Percentiles rank a stretch among this genome's conserved stretches.
phyloP scores from a whole-genome alignment of 176 grass and related monocot species.

The Coix lacrymajobi region DNA sequence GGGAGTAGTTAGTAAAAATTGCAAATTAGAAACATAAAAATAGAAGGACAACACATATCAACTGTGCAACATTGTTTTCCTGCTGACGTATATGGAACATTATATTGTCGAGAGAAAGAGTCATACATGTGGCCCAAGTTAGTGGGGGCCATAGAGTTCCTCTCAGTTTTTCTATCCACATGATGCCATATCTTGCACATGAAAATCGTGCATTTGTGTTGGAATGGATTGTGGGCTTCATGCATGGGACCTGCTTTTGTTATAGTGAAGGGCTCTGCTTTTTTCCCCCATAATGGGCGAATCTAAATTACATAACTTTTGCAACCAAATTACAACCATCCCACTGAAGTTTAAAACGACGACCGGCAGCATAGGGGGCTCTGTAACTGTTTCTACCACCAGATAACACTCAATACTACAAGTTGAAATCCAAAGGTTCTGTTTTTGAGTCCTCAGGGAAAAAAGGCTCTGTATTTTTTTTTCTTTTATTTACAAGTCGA shows the following conservation, averaged over 20 bases:
- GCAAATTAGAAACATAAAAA: not conserved
- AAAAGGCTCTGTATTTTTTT: too few relatives aligned
- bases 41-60: not conserved
- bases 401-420: too few relatives aligned
- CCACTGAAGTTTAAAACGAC: too few relatives aligned
- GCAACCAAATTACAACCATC: too few relatives aligned
- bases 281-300: too few relatives aligned
- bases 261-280: not conserved
- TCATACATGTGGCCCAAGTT: not conserved
- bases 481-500: not conserved
- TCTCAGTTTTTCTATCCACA: not conserved
- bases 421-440: too few relatives aligned
- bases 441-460: too few relatives aligned
- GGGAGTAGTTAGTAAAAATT: too few relatives aligned
- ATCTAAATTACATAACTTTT: too few relatives aligned
- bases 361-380: too few relatives aligned
- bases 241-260: not conserved
- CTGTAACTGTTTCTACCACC: too few relatives aligned
- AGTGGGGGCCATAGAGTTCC: not conserved
- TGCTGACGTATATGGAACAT: not conserved
- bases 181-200: too few relatives aligned
- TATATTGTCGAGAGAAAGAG: not conserved
- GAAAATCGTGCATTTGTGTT: not conserved
- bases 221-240: not conserved
- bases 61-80: not conserved